Conservation (phyloP, 2,329 filamentous ascomycete species). For the Immersiporthe knoxdaviesiana region DNA sequence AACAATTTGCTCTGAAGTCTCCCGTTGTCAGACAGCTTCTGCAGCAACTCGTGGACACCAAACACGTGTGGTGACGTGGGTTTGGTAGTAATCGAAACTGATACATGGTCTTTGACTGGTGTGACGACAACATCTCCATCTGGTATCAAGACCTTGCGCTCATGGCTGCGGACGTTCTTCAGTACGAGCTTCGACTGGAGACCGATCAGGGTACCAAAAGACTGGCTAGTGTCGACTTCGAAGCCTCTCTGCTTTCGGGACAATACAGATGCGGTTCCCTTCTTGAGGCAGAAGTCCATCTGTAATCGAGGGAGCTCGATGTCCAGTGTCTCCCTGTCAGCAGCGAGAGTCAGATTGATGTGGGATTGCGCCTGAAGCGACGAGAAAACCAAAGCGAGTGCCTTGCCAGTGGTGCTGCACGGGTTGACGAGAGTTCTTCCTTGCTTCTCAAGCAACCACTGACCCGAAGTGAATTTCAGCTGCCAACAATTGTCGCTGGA, state of each 20-base stretch:
- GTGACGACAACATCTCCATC: slow-evolving; percentile 38
- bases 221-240: slow-evolving; percentile 50
- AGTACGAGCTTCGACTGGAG: slow-evolving; percentile 55
- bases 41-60: slow-evolving; percentile 51
- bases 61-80: slow-evolving; percentile 45
- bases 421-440: slow-evolving; percentile 39
- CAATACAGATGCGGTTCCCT: slow-evolving; percentile 36
- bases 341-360: slow-evolving; percentile 41
- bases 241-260: slow-evolving; percentile 57
- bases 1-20: slow-evolving; percentile 56
- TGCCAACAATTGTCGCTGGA: slow-evolving; percentile 8
- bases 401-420: slow-evolving; percentile 39
- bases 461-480: not conserved
- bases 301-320: slow-evolving; percentile 52
- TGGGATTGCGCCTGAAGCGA: slow-evolving; percentile 41
- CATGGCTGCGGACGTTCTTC: slow-evolving; percentile 20
- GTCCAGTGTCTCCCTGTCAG: slow-evolving; percentile 34
- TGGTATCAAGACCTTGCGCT: slow-evolving; percentile 45
- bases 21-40: slow-evolving; percentile 54
- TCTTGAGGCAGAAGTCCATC: slow-evolving; percentile 49
- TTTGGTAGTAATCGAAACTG: slow-evolving; percentile 40
- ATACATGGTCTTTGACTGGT: slow-evolving; percentile 36
- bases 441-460: slow-evolving; percentile 35
- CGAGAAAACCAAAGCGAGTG: slow-evolving; percentile 39
- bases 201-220: slow-evolving; percentile 52